Base-by-base conservation (phyloP, 208 protist genomes). In the Acanthamoeba rhysodes region DNA sequence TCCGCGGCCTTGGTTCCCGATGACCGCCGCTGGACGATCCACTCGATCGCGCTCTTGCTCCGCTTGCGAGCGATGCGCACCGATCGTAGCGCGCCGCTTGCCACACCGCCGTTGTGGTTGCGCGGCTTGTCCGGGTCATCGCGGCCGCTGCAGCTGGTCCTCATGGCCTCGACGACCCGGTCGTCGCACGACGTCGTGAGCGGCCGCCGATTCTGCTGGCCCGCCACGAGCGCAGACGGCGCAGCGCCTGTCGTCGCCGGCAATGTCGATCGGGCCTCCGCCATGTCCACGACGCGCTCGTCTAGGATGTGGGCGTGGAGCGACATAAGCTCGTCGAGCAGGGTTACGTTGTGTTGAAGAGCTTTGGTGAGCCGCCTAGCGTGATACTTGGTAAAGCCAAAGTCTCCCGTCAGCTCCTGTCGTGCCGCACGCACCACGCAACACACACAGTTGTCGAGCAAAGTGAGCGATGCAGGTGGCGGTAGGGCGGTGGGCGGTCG, bases 371-470 rank as follows among this genome's bases (percentile, higher is more conserved):
- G n/a, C 14, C 70, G 70, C 0, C 70, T 12, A 1, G 70, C 70
- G 70, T 78, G 70, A 22, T 78, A 78, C 70, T 78, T 78, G 70
- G 70, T 78, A 0, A 78, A 78, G 70, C n/a, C 27, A 29, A 78
- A 78, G 70, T 78, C 70, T 5, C 29, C 27, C 37, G n/a, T 45
- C 2, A 78, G 29, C 32, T 78, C 70, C 70, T 78, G 70, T 57
- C 41, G 41, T 45, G 41, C 5, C 41, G 41, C 68, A 32, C 68
- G 32, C 68, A 76, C 32, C 9, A n/a, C n/a, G n/a, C n/a, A n/a
- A 2, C 9, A 76, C 41, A 27, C 68, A 76, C 68, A 76, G 24
- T 32, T 76, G 4, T 5, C 27, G 12, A 76, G 68, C 41, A 62
- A 24, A 62, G 18, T 62, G 57, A 14, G 20, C 57, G 41, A 45